Evolutionary conservation across 2,329 filamentous ascomycete species (phyloP), one percentile per base, ranked within the genome.

Genomic region (Fonsecaea monophora): DNA sequence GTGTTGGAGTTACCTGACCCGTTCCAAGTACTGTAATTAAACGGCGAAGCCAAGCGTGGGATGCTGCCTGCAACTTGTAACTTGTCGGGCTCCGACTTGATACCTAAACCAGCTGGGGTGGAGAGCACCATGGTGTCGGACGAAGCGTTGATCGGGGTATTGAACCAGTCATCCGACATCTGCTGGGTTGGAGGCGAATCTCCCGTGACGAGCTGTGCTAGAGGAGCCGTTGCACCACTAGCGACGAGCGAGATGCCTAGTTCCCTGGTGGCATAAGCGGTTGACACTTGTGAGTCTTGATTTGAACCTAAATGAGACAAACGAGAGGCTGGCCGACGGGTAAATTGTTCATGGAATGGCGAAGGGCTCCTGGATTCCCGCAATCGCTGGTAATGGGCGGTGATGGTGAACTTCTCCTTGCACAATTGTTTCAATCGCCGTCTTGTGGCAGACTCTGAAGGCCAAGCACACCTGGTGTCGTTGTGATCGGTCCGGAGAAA

Each of bases 361-460:
- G 87, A 88, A 10, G 87, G 87, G 62, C 85, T 89, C 60, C 86
- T 82, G 42, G 83, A 85, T 68, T 84, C 82, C 68, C 89, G 79
- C 71, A 89, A 80, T 67, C 87, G 83, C 74, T 89, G 86, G 74
- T 89, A 89, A 73, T 89, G 86, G 21, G 87, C 86, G 40, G 86
- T 84, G 58, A 89, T 84, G 6, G 83, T 85, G 65, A 87, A 86
- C 73, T 87, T 87, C 69, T 83, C 81, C 74, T 85, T 87, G 75
- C 86, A 88, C 15, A 90, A 77, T 57, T 85, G 79, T 69, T 88
- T 85, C 30, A 90, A 77, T 68, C 87, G 80, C 69, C 83, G 82
- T 62, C 87, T 81, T 18, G 86, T 88, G 30, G 85, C 84, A 57
- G 85, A 81, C 73, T 88, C 85, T 59, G 81, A 82, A 42, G 87